Evolutionary conservation across 352 stramenopile genomes (phyloP), one percentile per base, ranked within the genome.

Genomic region (Aphanomyces euteiches): DNA sequence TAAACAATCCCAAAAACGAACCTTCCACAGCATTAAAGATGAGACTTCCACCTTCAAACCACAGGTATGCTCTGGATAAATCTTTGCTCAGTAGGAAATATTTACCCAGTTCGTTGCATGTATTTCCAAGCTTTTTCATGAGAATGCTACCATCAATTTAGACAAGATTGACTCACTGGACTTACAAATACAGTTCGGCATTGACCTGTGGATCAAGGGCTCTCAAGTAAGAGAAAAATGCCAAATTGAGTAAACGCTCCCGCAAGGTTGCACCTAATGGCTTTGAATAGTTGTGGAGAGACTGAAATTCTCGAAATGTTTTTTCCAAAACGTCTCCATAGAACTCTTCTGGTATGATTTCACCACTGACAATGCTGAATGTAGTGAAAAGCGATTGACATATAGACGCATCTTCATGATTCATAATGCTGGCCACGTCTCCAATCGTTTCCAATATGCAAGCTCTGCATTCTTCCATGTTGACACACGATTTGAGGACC

Each of bases 51-150:
- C 85, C 82, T 63, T 92, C 75, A 72, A 95, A 95, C 87, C 87
- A 95, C 13, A 68, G 66, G 48, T 90, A 95, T 0, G 87, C 85
- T 66, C 80, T 72, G 19, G 80, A 69, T 47, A 88, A 82, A 53
- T 88, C 60, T 17, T 80, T 81, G 0, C 34, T 45, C 1, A 73
- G 78, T 8, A 92, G 69, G 28, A 78, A 91, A 67, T 85, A 85
- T 56, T 95, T 95, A 19, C 85, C 87, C 1, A 90, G 69, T 67
- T 95, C 87, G 65, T 95, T 95, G 45, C 84, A 90, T 1, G 85
- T 80, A 39, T 95, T 95, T n/a, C 87, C 87, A 0, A 95, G 73
- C 54, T 95, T 95, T 69, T 93, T 95, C 84, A 95, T 91, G 61
- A 95, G 66, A 45, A 87, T 66, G 38, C 86, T 93, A 77, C 40